Base-by-base conservation (phyloP, 768 basidiomycete genomes). In the Heimioporus sp. region DNA sequence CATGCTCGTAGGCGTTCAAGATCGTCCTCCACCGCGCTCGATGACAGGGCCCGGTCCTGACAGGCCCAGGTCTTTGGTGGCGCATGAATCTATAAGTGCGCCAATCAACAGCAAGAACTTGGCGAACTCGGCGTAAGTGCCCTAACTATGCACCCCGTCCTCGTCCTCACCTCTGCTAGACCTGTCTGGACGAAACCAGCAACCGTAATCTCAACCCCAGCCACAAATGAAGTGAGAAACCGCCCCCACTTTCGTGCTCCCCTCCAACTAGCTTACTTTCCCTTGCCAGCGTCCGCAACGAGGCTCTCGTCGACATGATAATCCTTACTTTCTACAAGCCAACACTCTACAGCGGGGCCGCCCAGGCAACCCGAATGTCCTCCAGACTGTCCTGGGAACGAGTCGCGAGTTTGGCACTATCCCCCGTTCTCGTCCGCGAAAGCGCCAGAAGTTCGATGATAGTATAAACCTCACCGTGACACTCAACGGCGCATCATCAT, bases 31-130 rank as follows among this genome's bases (percentile, higher is more conserved):
- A 50, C 34, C 45, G 40, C 42, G 49, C 43, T 55, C 48, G 17
- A 57, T 51, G 59, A 38, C 43, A 31, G 46, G 54, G 15, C 30
- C 45, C 13, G 46, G 40, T 45, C 48, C 56, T 44, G 46, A 55
- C 47, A 56, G 57, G 49, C 42, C 24, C 46, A 57, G 54, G 13
- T 19, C 57, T 40, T 12, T 11, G 43, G 39, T 51, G 48, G 45
- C 52, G 12, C 54, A 59, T 41, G 61, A 53, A 13, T 42, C 54
- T 3, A n/a, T 34, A 17, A 11, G 52, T 35, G 48, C 34, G 4
- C 57, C 63, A 49, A 42, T 45, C 45, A 66, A 64, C 57, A 42
- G 53, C 43, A 70, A 69, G 59, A 69, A 70, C 40, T 70, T 67
- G 41, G 69, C 70, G 46, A 19, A 45, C 35, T 46, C 56, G 5